Base-by-base conservation (phyloP, 2,329 filamentous ascomycete genomes). In the Chaetomium sp. region DNA sequence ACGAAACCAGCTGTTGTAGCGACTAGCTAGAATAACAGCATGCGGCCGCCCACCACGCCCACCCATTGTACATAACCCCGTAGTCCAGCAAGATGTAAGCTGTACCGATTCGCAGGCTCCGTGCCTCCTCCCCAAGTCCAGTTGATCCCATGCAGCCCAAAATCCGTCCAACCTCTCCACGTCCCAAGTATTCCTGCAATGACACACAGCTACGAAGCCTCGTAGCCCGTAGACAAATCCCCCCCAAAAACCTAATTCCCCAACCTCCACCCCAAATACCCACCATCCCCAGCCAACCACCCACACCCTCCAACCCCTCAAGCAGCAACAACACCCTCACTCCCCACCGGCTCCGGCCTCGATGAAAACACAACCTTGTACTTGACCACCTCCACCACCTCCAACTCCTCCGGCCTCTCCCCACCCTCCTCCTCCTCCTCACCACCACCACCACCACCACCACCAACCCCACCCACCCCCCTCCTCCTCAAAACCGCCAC, bases 301-400 rank as follows among this genome's bases (percentile, higher is more conserved):
- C 33, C 33, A 35, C 9, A 10, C 33, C 9, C 33, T 12, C 10
- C 38, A 42, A 7, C 16, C 16, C 38, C 38, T 42, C 38, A 42
- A n/a, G 38, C 38, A n/a, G 38, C 38, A 42, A 42, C 38, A 19
- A 42, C 16, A 16, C 12, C 47, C 54, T 27, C 59, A 29, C 38
- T 87, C 87, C 62, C 61, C 49, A 87, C 63, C 59, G 94, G 94
- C 78, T 98, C 94, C 5, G 94, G 94, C 55, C 94, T 83, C 66
- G 85, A 85, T 21, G 89, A 89, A 77, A 98, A 98, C 54, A 96
- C 79, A 70, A 98, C 80, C 80, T 96, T 97, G 75, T 90, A 90
- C 80, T 88, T 90, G 68, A 98, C 83, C 70, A 98, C 87, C 77
- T 97, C 94, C 59, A 93, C 87, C 69, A 98, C 85, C 78, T 97